Evolutionary conservation across 2,329 filamentous ascomycete genomes (phyloP).

Genomic region (Fusarium burgessii): DNA sequence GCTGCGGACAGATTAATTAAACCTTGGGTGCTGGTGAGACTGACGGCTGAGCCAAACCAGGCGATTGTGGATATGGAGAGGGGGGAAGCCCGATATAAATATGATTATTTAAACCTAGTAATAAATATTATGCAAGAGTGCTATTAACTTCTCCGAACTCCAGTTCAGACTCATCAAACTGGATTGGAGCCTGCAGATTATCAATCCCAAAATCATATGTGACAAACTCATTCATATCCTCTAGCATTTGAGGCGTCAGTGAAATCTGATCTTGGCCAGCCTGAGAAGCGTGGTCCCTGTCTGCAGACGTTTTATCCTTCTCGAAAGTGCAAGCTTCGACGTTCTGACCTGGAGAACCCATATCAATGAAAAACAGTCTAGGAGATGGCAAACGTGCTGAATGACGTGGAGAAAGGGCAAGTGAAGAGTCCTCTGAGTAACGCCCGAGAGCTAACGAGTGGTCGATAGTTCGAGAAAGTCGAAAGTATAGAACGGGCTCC

Average conservation of each 20-base stretch:
- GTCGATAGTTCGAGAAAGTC: constrained; percentile 22
- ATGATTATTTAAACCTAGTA: too few species aligned
- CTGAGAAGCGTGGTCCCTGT: not conserved
- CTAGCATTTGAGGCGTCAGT: not conserved
- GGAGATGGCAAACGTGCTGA: not conserved
- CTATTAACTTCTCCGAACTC: not conserved
- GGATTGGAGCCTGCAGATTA: fast-evolving
- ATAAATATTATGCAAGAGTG: not conserved
- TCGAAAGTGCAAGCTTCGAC: too few species aligned
- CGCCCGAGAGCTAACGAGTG: constrained; percentile 17
- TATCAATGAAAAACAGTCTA: not conserved
- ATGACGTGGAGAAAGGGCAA: not conserved
- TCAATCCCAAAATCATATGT: not conserved
- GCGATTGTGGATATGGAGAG: too few species aligned
- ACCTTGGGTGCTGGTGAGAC: too few species aligned
- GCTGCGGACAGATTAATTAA: too few species aligned
- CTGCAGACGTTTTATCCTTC: not conserved
- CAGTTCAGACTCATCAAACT: not conserved
- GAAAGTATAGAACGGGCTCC: constrained; percentile 19
- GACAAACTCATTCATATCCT: not conserved
- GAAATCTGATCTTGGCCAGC: not conserved
- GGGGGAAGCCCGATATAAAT: too few species aligned
- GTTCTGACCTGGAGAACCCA: not conserved
- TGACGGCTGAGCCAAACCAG: too few species aligned
- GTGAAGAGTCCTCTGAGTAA: constrained; percentile 6